Evolutionary conservation across 2,329 filamentous ascomycete genomes (phyloP), one percentile per base, ranked within the genome.

Genomic region (Geosmithia flava): DNA sequence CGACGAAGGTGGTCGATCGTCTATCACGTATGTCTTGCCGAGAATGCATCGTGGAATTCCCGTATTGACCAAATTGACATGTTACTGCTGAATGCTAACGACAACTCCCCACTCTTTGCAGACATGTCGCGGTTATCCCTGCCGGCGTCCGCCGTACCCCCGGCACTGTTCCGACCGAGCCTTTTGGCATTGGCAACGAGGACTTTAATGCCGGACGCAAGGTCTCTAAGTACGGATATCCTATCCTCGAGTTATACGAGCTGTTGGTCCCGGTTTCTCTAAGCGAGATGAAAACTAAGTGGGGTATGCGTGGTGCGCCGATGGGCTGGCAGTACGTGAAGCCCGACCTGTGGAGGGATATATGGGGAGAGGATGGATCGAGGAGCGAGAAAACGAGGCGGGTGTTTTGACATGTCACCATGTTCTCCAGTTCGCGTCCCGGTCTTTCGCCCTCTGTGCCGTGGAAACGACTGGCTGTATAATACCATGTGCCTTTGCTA

Each of bases 171-270:
- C 53, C 53, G 3, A 47, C 50, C 2, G 49, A 54, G 29, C 53
- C 53, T 2, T 44, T 50, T 19, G 59, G 59, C 13, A 54, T 59
- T 10, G 58, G 58, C 33, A 62, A 62, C 37, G 45, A 51, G 15
- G 56, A 62, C 23, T 62, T 60, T 49, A 62, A 62, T 37, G 54
- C 55, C 11, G 56, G 59, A 1, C 46, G 48, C 2, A 59, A 60
- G 20, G 37, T 52, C 41, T 58, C 56, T 8, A 57, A 54, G 19
- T 59, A 54, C 44, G 59, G 54, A 8, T 62, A 62, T 46, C 58
- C 55, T 1, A 50, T 61, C 10, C 30, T 60, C 1, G 56, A 56
- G 43, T 47, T 60, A 1, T 54, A 58, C 46, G 49, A 59, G 42
- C 50, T 61, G 0, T 23, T 51, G 2, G 16, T 44, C 8, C 58